These are phyloP conservation scores for Meira nashicola DNA, from an alignment of 1,284 basidiomycete species.

Conservation along the genomic window DNA sequence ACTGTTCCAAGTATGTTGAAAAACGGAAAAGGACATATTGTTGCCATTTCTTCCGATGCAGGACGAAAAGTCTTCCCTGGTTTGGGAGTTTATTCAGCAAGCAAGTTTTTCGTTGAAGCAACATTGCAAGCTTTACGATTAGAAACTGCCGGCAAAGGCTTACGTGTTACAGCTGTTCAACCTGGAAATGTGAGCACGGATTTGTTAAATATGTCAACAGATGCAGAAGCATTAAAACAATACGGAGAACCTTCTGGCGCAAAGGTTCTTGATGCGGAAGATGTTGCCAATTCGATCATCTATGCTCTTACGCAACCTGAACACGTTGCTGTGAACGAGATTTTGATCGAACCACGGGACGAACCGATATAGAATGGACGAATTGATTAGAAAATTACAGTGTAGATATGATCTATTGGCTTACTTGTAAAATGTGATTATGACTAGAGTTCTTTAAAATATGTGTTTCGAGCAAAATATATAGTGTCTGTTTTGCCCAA, in stretches of 20 bases:
- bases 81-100: slow-evolving; percentile 48
- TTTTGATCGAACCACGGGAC: slow-evolving; percentile 36
- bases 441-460: too few relatives aligned
- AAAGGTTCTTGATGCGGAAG: slow-evolving; percentile 41
- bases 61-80: slow-evolving; percentile 50
- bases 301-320: slow-evolving; percentile 44
- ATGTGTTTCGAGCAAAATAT: too few relatives aligned
- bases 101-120: slow-evolving; percentile 51
- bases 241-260: slow-evolving; percentile 49
- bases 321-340: slow-evolving; percentile 49
- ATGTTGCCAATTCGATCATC: slow-evolving; percentile 46
- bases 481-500: too few relatives aligned
- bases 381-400: not conserved
- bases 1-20: slow-evolving; percentile 37
- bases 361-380: slow-evolving; percentile 27
- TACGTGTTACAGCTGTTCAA: slow-evolving; percentile 45
- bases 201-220: slow-evolving; percentile 47
- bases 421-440: too few relatives aligned
- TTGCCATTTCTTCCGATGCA: slow-evolving; percentile 51
- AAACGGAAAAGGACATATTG: slow-evolving; percentile 40
- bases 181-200: slow-evolving; percentile 49
- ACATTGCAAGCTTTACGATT: slow-evolving; percentile 46
- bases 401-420: not conserved
- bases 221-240: slow-evolving; percentile 45
- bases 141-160: slow-evolving; percentile 43